Evolutionary conservation across 331 rosid species (phyloP).

Genomic region (Arachis monticola): DNA sequence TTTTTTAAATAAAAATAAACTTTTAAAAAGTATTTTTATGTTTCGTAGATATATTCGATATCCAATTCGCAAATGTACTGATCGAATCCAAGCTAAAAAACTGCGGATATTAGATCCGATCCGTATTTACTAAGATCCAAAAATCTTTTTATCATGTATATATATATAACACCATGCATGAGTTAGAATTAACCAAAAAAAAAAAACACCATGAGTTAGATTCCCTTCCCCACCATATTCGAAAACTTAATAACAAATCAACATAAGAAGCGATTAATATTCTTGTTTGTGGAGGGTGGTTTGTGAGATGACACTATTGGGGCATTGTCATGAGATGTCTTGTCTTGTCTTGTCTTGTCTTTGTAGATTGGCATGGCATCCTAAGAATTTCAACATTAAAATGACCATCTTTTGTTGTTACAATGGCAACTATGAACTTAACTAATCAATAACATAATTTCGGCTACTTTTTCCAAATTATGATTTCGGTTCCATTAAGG

Average conservation of each 20-base stretch:
- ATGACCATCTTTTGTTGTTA: slow-evolving; percentile 22
- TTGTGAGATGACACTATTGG: slow-evolving; percentile 41
- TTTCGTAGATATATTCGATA: no score
- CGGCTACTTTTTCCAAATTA: background rate
- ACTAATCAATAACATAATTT: slow-evolving; percentile 3
- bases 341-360: slow-evolving; percentile 35
- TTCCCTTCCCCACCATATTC: no score
- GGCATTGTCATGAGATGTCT: slow-evolving; percentile 20
- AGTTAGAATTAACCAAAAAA: no score
- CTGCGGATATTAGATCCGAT: no score
- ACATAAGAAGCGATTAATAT: background rate
- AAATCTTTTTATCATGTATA: no score
- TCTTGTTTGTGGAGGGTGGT: background rate
- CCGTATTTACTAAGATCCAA: no score
- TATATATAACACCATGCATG: no score
- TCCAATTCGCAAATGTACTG: no score
- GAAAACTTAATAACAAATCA: background rate
- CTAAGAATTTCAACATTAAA: slow-evolving; percentile 34
- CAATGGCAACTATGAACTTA: background rate
- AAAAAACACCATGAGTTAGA: background rate
- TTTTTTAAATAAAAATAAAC: no score
- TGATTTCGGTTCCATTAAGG: slow-evolving; percentile 34
- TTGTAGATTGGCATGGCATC: slow-evolving; percentile 29
- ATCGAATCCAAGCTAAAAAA: no score
- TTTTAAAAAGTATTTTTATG: no score